Base-by-base conservation (phyloP, 2,329 filamentous ascomycete genomes). In the Elsinoe australis region DNA sequence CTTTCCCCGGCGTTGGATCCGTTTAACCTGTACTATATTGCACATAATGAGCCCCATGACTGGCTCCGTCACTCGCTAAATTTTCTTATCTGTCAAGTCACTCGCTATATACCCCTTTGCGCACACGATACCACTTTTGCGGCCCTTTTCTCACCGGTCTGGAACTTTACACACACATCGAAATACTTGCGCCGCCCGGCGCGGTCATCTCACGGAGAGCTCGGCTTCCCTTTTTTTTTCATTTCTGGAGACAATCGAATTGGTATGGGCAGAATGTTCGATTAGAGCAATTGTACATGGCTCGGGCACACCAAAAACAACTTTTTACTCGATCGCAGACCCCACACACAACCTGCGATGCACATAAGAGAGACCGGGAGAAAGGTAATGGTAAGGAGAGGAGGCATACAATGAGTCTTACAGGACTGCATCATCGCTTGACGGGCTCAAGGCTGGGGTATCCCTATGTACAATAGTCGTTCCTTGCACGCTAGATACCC, bases 401-500 rank as follows among this genome's bases (percentile, higher is more conserved):
- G n/a, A n/a, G n/a, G n/a, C n/a, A n/a, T n/a, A n/a, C n/a, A n/a
- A n/a, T n/a, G n/a, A n/a, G n/a, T n/a, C n/a, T n/a, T n/a, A n/a
- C n/a, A n/a, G n/a, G n/a, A n/a, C n/a, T n/a, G n/a, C n/a, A n/a
- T n/a, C 17, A 38, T 41, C 18, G 22, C 36, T n/a, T n/a, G 26
- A 8, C 14, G 24, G 21, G 17, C 5, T 21, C 6, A 17, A 3
- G 26, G 39, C 14, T 17, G 15, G 26, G 21, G n/a, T 12, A 24
- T 19, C 18, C 14, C 10, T 19, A 12, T 47, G 44, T 47, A 47
- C 29, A 28, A 47, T 47, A 47, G 44, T 35, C 44, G 21, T 47
- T 47, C 29, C 29, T 47, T 47, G 44, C 44, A 26, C 26, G 44
- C 44, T 32, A 44, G 24, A 44, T 44, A 44, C 39, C 39, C 39